Conservation (phyloP, 352 stramenopile species). For the Pythium myriotylum region DNA sequence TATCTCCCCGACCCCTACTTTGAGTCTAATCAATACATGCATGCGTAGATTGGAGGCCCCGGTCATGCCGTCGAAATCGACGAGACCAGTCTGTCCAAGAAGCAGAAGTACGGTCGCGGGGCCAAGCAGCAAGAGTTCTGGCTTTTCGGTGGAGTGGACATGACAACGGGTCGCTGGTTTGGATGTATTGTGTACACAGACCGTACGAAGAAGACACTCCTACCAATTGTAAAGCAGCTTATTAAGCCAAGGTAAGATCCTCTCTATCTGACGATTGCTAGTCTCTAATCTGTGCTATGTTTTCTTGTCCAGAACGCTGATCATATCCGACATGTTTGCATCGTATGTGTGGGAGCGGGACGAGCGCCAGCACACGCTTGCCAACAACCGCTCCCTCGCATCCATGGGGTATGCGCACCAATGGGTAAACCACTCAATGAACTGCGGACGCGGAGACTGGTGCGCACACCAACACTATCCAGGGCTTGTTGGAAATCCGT, state of each 20-base stretch:
- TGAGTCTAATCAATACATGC: too few species aligned
- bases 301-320: conserved; percentile 19
- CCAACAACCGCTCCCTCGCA: conserved; percentile 13
- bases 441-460: conserved; percentile 18
- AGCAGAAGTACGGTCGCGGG: too few species aligned
- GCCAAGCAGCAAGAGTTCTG: conserved; percentile 23
- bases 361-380: background rate
- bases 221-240: background rate
- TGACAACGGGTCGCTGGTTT: conserved; percentile 33
- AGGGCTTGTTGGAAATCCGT: conserved; percentile 24
- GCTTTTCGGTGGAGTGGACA: conserved; percentile 38
- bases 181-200: conserved; percentile 20
- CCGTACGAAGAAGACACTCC: conserved; percentile 26
- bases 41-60: conserved; percentile 18
- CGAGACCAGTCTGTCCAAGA: too few species aligned
- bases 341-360: conserved; percentile 25
- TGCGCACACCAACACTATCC: conserved; percentile 19
- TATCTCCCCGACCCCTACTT: background rate
- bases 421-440: too few species aligned
- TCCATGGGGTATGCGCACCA: conserved; percentile 13
- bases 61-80: conserved; percentile 32
- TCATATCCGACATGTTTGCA: conserved; percentile 28
- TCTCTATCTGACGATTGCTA: too few species aligned
- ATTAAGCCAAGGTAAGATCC: too few species aligned
- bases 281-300: too few species aligned